Percentiles rank a stretch among this genome's conserved stretches.
Evolutionary conservation across 2,329 filamentous ascomycete genomes (phyloP).

Genomic region (Raffaelea deltoideospora): DNA sequence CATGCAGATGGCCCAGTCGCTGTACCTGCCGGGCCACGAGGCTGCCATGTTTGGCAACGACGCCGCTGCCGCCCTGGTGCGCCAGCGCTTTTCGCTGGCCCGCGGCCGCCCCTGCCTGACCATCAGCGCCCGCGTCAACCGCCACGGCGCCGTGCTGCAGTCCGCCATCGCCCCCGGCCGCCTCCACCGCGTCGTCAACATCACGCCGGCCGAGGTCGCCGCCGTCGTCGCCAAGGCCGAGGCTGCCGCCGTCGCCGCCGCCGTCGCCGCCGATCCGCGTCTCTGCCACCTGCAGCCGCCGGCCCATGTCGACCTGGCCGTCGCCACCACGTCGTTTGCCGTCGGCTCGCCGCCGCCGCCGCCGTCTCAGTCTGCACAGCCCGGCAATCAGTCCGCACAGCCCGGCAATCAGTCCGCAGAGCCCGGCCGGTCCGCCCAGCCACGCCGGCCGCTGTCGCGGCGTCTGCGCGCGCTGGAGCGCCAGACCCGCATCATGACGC

Average conservation of each 20-base stretch:
- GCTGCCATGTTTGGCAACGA: constrained; percentile 42
- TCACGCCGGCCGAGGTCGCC: constrained; percentile 37
- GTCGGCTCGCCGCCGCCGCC: constrained; percentile 17
- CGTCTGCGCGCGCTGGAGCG: too few relatives aligned
- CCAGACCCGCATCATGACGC: constrained; percentile 25
- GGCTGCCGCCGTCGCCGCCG: background rate
- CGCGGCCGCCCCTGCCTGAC: constrained; percentile 38
- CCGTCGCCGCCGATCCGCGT: too few relatives aligned
- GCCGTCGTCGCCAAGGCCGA: constrained; percentile 17
- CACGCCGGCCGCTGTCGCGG: too few relatives aligned
- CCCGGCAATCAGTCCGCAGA: too few relatives aligned
- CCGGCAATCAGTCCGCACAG: too few relatives aligned
- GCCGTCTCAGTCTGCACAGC: too few relatives aligned
- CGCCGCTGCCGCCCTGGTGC: too few relatives aligned
- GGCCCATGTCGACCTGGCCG: constrained; percentile 2
- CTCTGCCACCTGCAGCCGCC: constrained; percentile 1
- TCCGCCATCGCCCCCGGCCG: constrained; percentile 36
- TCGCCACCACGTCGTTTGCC: constrained; percentile 11
- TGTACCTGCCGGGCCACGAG: constrained; percentile 43
- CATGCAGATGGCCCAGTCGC: constrained; percentile 41
- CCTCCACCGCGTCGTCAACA: constrained; percentile 35
- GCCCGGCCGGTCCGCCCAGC: too few relatives aligned
- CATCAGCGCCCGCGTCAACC: constrained; percentile 43
- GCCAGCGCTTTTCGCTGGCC: constrained; percentile 38
- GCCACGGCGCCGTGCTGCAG: constrained; percentile 35